Evolutionary conservation across 2,329 filamentous ascomycete species (phyloP).

Genomic region (Xylariales sp.): DNA sequence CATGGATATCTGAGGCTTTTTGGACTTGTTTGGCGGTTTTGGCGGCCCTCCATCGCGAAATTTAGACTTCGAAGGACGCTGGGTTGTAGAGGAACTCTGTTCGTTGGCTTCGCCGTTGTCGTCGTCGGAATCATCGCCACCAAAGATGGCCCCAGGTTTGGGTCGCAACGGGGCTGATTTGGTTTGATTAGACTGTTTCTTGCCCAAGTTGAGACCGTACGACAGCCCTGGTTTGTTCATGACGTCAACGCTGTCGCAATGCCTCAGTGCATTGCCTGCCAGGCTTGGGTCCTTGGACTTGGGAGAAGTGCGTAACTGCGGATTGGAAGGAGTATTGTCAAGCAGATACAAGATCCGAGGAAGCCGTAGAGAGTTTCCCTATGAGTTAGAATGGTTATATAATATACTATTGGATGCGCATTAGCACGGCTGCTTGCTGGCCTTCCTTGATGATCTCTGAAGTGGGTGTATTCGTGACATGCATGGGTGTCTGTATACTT

Average conservation of each 20-base stretch:
- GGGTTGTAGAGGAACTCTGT: neutral
- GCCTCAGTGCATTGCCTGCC: too few species aligned
- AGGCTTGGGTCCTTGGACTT: neutral
- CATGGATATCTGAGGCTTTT: constrained; percentile 36
- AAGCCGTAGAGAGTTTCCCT: too few species aligned
- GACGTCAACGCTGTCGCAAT: neutral
- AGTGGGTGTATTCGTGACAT: too few species aligned
- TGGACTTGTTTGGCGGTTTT: constrained; percentile 39
- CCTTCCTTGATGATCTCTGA: too few species aligned
- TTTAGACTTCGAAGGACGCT: constrained; percentile 2
- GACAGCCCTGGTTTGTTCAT: constrained; percentile 32
- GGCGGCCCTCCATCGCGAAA: constrained; percentile 47
- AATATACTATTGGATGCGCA: too few species aligned
- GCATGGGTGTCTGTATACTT: too few species aligned
- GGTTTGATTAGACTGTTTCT: constrained; percentile 46
- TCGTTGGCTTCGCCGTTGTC: constrained; percentile 2
- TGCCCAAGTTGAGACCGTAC: constrained; percentile 57
- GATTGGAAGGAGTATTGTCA: neutral
- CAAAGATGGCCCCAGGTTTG: constrained; percentile 48
- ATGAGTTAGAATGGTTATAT: too few species aligned
- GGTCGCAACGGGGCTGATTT: constrained; percentile 46
- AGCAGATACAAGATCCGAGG: too few species aligned
- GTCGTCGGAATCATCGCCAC: constrained; percentile 32
- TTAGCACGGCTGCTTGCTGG: too few species aligned
- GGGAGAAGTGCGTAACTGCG: neutral